Percentiles rank a stretch among this genome's conserved stretches.
These are phyloP conservation scores for Emericellopsis terricola DNA, from an alignment of 495 filamentous ascomycete genomes.

Conservation along the genomic window DNA sequence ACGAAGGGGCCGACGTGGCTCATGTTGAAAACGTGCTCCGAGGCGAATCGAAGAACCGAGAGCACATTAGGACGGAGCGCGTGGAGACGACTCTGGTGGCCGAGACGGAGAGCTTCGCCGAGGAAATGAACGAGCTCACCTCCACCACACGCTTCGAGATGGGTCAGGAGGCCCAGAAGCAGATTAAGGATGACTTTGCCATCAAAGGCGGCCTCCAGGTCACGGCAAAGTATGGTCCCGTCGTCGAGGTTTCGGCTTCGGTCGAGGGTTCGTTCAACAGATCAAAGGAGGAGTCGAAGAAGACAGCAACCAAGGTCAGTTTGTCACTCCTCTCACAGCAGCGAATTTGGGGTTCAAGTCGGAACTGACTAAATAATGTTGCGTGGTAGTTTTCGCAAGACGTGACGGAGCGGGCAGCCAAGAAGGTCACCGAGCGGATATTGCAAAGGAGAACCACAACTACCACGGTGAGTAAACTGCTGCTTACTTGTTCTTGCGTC, in stretches of 20 bases:
- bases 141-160: neutral
- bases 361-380: too few relatives aligned
- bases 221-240: neutral
- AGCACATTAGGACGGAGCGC: neutral
- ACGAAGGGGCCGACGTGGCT: neutral
- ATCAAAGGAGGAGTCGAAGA: neutral
- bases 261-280: neutral
- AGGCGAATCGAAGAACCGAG: neutral
- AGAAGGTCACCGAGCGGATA: too few relatives aligned
- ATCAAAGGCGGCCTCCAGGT: neutral
- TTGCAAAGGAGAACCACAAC: too few relatives aligned
- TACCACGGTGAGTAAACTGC: too few relatives aligned
- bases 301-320: neutral
- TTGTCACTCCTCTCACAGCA: too few relatives aligned
- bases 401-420: too few relatives aligned
- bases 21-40: neutral
- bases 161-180: neutral
- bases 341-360: too few relatives aligned
- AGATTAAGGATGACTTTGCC: neutral
- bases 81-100: neutral
- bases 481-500: too few relatives aligned
- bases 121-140: neutral
- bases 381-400: too few relatives aligned
- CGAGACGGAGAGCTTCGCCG: neutral
- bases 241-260: neutral